Conservation (phyloP, 2,329 filamentous ascomycete genomes). For the Colletotrichum cuscutae region DNA sequence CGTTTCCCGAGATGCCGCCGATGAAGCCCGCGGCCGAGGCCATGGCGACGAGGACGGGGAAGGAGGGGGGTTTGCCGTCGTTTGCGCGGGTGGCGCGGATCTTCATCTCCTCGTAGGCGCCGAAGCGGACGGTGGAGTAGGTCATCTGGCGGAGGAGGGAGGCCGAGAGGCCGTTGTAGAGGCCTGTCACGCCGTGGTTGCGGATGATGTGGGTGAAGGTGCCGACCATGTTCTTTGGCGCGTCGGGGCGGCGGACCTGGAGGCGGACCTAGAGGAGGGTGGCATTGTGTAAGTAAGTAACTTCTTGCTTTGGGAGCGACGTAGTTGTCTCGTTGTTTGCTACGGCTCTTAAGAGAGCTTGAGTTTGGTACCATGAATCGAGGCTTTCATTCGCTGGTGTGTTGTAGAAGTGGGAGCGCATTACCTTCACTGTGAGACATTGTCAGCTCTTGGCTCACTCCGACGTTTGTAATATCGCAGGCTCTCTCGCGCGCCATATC, state of each 20-base stretch:
- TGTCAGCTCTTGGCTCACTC: slow-evolving; percentile 37
- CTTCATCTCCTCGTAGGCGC: slow-evolving; percentile 95
- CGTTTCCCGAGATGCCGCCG: slow-evolving; percentile 91
- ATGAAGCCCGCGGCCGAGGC: slow-evolving; percentile 86
- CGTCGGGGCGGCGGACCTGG: slow-evolving; percentile 82
- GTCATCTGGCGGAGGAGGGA: slow-evolving; percentile 93
- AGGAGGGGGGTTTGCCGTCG: slow-evolving; percentile 63
- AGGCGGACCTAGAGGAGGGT: slow-evolving; percentile 74
- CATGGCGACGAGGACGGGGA: slow-evolving; percentile 83
- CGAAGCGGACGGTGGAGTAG: slow-evolving; percentile 96
- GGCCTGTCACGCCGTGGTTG: slow-evolving; percentile 78
- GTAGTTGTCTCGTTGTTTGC: background rate
- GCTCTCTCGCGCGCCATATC: background rate
- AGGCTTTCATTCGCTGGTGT: background rate
- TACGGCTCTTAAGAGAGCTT: background rate
- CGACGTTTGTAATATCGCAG: slow-evolving; percentile 3
- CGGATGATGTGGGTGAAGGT: slow-evolving; percentile 87
- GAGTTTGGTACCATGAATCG: background rate
- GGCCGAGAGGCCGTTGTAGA: slow-evolving; percentile 93
- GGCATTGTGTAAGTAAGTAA: slow-evolving; percentile 5
- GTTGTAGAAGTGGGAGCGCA: background rate
- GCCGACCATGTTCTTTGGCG: slow-evolving; percentile 82
- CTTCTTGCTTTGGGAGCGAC: background rate
- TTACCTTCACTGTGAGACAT: slow-evolving; percentile 61
- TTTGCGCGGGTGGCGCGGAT: slow-evolving; percentile 62